Conservation (phyloP, 2,329 filamentous ascomycete genomes). For the Microcera coccophila region DNA sequence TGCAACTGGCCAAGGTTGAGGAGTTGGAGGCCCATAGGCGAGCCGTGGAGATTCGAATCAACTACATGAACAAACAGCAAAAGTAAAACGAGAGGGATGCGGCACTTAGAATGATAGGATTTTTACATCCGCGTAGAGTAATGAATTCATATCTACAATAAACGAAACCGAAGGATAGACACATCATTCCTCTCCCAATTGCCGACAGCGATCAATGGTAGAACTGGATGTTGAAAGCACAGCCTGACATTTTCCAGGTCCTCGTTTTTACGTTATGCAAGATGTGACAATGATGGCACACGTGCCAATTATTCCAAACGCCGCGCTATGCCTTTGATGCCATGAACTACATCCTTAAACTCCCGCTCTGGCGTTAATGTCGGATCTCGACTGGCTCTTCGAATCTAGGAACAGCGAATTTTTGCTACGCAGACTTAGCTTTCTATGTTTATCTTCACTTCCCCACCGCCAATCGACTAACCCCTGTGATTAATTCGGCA, state of each 20-base stretch:
- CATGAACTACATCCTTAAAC: slow-evolving; percentile 6
- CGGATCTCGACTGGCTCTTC: slow-evolving; percentile 29
- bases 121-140: no score
- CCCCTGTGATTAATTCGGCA: slow-evolving; percentile 58
- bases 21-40: slow-evolving; percentile 90
- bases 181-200: no score
- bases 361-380: slow-evolving; percentile 5
- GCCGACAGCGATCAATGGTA: no score
- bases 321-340: slow-evolving; percentile 33
- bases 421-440: slow-evolving; percentile 28
- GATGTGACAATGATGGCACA: slow-evolving; percentile 18
- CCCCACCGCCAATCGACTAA: slow-evolving; percentile 51
- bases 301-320: slow-evolving; percentile 27
- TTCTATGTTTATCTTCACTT: slow-evolving; percentile 31
- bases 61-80: slow-evolving; percentile 40
- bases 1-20: slow-evolving; percentile 92
- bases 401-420: slow-evolving; percentile 12
- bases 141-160: no score
- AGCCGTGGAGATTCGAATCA: slow-evolving; percentile 79
- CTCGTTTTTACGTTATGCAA: slow-evolving; percentile 12
- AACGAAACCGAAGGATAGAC: no score
- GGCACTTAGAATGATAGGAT: neutral
- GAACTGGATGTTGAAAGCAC: slow-evolving; percentile 1
- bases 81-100: neutral
- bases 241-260: slow-evolving; percentile 19